Percentiles rank a stretch among this genome's conserved stretches.
Evolutionary conservation across 345 rosid genomes (phyloP).

Genomic region (Trapa bicornis): DNA sequence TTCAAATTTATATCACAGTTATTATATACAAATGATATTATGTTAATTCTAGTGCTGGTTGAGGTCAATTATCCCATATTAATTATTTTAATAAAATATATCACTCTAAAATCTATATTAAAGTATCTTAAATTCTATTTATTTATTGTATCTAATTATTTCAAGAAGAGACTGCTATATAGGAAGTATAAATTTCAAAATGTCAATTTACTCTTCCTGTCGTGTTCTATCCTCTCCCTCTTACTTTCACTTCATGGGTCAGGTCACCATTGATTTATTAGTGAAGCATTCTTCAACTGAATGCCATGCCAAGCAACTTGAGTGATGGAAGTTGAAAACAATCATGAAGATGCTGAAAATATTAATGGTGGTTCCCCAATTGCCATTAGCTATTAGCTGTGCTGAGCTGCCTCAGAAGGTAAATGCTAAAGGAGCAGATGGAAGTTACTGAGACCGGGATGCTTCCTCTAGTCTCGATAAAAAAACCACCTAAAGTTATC

Average conservation of each 20-base stretch:
- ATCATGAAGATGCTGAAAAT: conserved; percentile 25
- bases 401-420: conserved; percentile 27
- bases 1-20: no score
- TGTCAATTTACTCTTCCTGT: not conserved
- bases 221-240: no score
- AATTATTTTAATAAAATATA: no score
- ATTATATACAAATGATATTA: no score
- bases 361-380: conserved; percentile 30
- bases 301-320: conserved; percentile 11
- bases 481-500: conserved; percentile 6
- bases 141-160: no score
- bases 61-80: no score
- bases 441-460: conserved; percentile 20
- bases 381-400: conserved; percentile 13
- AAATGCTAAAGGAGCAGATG: conserved; percentile 23
- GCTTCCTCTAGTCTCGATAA: conserved; percentile 13
- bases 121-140: no score
- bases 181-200: not conserved
- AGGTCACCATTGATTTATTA: not conserved
- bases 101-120: no score
- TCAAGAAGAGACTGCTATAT: no score
- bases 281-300: conserved; percentile 5
- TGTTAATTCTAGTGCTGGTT: no score
- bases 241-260: not conserved
- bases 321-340: conserved; percentile 20